These are phyloP conservation scores for Cryptosporidium xiaoi DNA, from an alignment of 169 alveolate species.

Conservation along the genomic window DNA sequence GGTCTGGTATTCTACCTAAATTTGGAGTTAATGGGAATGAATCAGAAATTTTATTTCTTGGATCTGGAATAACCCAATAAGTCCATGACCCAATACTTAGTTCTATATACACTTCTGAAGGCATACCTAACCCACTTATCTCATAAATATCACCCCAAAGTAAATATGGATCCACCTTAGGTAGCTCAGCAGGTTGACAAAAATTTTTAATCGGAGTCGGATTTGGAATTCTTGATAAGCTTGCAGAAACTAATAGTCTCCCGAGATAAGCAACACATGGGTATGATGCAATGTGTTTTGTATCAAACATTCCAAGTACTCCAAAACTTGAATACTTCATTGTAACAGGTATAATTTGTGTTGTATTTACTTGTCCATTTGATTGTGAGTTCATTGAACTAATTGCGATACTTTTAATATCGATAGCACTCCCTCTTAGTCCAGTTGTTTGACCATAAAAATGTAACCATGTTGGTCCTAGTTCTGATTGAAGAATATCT, in stretches of 20 bases:
- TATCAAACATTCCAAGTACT: conserved; percentile 66
- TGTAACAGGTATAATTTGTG: conserved; percentile 4
- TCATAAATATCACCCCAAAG: conserved; percentile 74
- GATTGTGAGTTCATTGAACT: conserved; percentile 22
- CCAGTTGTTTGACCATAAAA: conserved; percentile 75
- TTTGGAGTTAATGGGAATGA: conserved; percentile 51
- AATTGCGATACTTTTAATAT: conserved; percentile 43
- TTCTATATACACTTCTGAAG: conserved; percentile 67
- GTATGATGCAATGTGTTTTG: conserved; percentile 24
- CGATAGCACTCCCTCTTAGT: conserved; percentile 58
- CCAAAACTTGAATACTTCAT: conserved; percentile 33
- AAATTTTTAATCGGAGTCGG: conserved; percentile 66
- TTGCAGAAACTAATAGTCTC: conserved; percentile 67
- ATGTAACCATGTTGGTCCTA: conserved; percentile 70
- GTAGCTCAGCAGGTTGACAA: conserved; percentile 52
- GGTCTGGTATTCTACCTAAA: conserved; percentile 71
- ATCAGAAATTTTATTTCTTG: conserved; percentile 52
- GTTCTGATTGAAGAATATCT: conserved; percentile 51
- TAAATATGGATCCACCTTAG: conserved; percentile 53
- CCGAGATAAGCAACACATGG: conserved; percentile 74
- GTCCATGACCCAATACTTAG: conserved; percentile 69
- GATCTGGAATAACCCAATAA: conserved; percentile 71
- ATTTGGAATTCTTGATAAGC: conserved; percentile 68
- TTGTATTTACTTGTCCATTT: conserved; percentile 13
- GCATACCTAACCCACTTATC: conserved; percentile 58